phyloP scores from a whole-genome alignment of 1,284 basidiomycete species.

The Paramarasmius palmivorus region DNA sequence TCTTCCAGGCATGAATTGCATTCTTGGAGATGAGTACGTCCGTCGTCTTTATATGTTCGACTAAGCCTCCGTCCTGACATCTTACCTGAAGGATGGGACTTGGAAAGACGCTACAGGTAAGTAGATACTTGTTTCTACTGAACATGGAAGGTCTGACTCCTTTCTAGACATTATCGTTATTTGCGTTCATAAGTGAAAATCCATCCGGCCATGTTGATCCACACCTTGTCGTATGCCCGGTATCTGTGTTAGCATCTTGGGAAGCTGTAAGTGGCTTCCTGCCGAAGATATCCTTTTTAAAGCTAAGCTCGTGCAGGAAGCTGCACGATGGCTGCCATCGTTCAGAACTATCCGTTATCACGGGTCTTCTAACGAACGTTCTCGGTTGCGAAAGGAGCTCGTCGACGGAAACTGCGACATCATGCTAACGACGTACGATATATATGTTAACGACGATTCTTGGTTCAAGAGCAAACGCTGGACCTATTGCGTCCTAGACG shows the following conservation, averaged over 20 bases:
- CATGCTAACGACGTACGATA: conserved; percentile 60
- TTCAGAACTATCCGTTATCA: conserved; percentile 52
- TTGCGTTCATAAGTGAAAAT: conserved; percentile 55
- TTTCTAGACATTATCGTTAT: conserved; percentile 53
- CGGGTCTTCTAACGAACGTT: conserved; percentile 47
- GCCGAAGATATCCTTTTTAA: background rate
- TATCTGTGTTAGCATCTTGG: conserved; percentile 63
- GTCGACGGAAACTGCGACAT: conserved; percentile 43
- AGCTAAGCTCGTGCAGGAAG: conserved; percentile 38
- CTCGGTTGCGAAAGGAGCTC: conserved; percentile 41
- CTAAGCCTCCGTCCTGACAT: background rate
- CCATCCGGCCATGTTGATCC: conserved; percentile 41
- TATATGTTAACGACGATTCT: conserved; percentile 43
- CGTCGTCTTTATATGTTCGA: too few species aligned
- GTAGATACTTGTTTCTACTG: background rate
- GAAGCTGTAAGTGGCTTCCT: conserved; percentile 32
- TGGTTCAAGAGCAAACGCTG: conserved; percentile 62
- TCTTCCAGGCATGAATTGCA: conserved; percentile 53
- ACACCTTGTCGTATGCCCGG: conserved; percentile 61
- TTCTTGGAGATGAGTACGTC: conserved; percentile 61
- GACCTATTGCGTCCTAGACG: conserved; percentile 58
- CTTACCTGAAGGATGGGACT: conserved; percentile 57
- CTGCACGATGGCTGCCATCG: conserved; percentile 54
- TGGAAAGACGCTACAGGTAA: conserved; percentile 64
- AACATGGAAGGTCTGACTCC: background rate